A percentile compares a stretch with the other conserved stretches of the same genome.
Conservation (phyloP, 768 basidiomycete genomes). For the Tylopilus sp. region DNA sequence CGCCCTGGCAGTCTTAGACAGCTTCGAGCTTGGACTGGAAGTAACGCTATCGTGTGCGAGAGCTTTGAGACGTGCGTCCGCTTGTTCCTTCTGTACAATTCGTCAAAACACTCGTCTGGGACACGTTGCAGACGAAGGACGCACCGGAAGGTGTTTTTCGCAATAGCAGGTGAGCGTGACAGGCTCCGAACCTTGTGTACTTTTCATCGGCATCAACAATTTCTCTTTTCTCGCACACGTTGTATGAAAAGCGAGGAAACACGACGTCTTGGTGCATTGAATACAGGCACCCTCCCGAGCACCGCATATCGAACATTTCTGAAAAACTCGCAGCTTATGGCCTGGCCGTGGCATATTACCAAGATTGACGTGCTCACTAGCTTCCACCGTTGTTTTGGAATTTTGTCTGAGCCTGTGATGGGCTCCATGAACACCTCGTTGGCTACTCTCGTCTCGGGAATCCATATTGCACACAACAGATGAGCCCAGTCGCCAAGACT, state of each 20-base stretch:
- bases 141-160: conserved; percentile 86
- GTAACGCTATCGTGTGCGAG: conserved; percentile 44
- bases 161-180: conserved; percentile 78
- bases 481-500: conserved; percentile 92
- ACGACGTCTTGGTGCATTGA: conserved; percentile 87
- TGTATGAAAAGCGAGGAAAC: conserved; percentile 91
- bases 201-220: conserved; percentile 84
- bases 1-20: conserved; percentile 81
- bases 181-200: conserved; percentile 68
- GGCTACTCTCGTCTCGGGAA: conserved; percentile 88
- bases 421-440: conserved; percentile 99
- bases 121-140: conserved; percentile 21
- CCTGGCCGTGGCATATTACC: background rate
- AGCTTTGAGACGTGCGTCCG: conserved; percentile 54
- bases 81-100: conserved; percentile 58
- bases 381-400: conserved; percentile 91
- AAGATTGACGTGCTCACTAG: conserved; percentile 53
- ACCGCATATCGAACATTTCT: conserved; percentile 67
- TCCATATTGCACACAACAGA: conserved; percentile 94
- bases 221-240: conserved; percentile 91
- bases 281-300: conserved; percentile 81
- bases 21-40: conserved; percentile 39
- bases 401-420: conserved; percentile 81
- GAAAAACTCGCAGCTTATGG: conserved; percentile 3
- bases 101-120: background rate